Conservation (phyloP, 164 flowering plant species). For the Umbilicus rupestris region DNA sequence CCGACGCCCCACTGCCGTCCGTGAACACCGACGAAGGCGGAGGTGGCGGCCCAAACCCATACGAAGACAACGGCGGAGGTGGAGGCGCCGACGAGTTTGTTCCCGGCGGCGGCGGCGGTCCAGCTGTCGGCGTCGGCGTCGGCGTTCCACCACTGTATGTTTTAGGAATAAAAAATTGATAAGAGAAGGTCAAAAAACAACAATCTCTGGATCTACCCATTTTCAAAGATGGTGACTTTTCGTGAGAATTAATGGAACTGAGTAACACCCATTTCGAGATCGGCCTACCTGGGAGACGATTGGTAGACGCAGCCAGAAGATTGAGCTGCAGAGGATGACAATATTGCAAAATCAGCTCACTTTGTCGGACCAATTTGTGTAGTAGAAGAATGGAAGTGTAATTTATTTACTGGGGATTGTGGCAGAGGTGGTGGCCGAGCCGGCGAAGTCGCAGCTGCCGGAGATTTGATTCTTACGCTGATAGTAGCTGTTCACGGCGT, state of each 20-base stretch:
- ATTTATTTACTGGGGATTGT: conserved; percentile 2
- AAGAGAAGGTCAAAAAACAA: not conserved
- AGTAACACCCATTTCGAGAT: not conserved
- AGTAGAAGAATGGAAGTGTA: not conserved
- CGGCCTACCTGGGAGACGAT: conserved; percentile 2
- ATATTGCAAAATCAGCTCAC: not conserved
- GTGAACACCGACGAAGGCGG: conserved; percentile 3
- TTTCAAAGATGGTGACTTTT: not conserved
- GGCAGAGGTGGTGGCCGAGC: not conserved
- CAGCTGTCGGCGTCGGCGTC: not conserved
- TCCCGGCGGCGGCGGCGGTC: conserved; percentile 1
- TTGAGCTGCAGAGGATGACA: conserved; percentile 1
- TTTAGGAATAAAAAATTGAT: not conserved
- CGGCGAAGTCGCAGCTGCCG: conserved; percentile 6
- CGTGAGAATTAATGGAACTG: not conserved
- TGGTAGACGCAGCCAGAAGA: conserved; percentile 4
- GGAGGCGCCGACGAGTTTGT: not conserved
- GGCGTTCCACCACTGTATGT: not conserved
- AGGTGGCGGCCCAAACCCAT: not conserved
- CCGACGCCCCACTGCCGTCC: not conserved
- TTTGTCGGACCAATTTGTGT: not conserved
- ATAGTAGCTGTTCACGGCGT: not conserved
- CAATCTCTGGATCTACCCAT: not conserved
- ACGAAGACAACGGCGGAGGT: not conserved
- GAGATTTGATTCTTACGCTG: not conserved